phyloP scores from a whole-genome alignment of 306 rosid genomes.

The Arachis stenosperma region DNA sequence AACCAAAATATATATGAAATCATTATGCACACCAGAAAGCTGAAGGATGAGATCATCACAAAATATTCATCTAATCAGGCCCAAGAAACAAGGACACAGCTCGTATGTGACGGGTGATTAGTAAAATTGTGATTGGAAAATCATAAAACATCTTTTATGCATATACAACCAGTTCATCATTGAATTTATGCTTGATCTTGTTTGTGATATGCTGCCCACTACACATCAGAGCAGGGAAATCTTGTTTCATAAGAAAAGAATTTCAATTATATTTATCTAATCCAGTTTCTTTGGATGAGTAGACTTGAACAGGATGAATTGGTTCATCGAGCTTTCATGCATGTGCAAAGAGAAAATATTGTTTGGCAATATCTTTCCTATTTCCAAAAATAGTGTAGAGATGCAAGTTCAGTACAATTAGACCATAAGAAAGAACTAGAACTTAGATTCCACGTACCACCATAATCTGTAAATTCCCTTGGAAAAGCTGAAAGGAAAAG shows the following conservation, averaged over 20 bases:
- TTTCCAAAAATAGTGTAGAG: slow-evolving; percentile 10
- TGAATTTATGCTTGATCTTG: slow-evolving; percentile 5
- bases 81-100: slow-evolving; percentile 1
- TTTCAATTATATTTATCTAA: slow-evolving; percentile 14
- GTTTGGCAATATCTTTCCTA: slow-evolving; percentile 20
- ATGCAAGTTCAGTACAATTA: slow-evolving; percentile 24
- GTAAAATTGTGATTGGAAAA: slow-evolving; percentile 9
- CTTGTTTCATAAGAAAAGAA: background rate
- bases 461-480: slow-evolving; percentile 73
- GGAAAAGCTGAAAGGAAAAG: slow-evolving; percentile 87
- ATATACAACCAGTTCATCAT: background rate
- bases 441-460: slow-evolving; percentile 60
- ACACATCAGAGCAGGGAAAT: background rate
- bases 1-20: slow-evolving; percentile 26
- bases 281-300: slow-evolving; percentile 17
- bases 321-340: background rate
- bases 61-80: slow-evolving; percentile 3
- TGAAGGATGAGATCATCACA: slow-evolving; percentile 5
- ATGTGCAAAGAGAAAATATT: background rate
- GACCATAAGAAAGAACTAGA: slow-evolving; percentile 23
- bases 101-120: background rate
- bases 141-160: background rate
- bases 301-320: slow-evolving; percentile 3
- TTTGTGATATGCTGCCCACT: slow-evolving; percentile 1
- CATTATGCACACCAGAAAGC: slow-evolving; percentile 6